Conservation (phyloP, 164 flowering plant species). For the Umbilicus rupestris region DNA sequence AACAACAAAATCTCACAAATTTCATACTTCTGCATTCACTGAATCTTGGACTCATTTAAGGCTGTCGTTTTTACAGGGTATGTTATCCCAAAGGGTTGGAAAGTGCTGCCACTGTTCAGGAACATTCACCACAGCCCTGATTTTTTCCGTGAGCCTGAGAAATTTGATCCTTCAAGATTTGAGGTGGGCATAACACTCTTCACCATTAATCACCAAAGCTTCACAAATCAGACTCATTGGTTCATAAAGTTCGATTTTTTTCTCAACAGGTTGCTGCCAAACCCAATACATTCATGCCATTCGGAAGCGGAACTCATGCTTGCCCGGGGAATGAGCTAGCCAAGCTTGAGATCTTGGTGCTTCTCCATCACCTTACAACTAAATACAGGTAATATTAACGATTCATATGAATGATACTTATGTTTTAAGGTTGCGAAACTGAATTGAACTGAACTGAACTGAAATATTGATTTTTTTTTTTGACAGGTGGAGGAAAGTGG, state of each 20-base stretch:
- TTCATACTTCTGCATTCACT: neutral
- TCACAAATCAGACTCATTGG: no score
- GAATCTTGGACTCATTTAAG: neutral
- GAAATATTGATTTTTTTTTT: neutral
- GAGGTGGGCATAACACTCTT: slow-evolving; percentile 39
- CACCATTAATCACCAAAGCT: no score
- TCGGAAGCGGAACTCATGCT: slow-evolving; percentile 87
- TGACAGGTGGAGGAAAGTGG: slow-evolving; percentile 70
- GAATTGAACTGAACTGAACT: neutral
- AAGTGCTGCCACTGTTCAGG: slow-evolving; percentile 88
- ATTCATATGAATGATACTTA: no score
- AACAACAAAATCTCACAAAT: neutral
- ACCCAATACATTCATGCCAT: slow-evolving; percentile 89
- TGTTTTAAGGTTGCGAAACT: neutral
- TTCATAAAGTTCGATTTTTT: neutral
- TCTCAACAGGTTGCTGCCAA: slow-evolving; percentile 72
- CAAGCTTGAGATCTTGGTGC: slow-evolving; percentile 76
- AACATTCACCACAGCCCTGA: slow-evolving; percentile 93
- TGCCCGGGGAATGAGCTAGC: slow-evolving; percentile 98
- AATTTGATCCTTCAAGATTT: slow-evolving; percentile 95
- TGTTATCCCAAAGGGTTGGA: slow-evolving; percentile 97
- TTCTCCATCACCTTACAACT: slow-evolving; percentile 87
- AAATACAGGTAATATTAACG: slow-evolving; percentile 98
- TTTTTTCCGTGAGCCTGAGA: slow-evolving; percentile 70
- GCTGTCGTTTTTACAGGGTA: slow-evolving; percentile 42